Percentiles rank a stretch among this genome's conserved stretches.
Evolutionary conservation across 1,284 basidiomycete species (phyloP).

Genomic region (Singerocomus inundabilis): DNA sequence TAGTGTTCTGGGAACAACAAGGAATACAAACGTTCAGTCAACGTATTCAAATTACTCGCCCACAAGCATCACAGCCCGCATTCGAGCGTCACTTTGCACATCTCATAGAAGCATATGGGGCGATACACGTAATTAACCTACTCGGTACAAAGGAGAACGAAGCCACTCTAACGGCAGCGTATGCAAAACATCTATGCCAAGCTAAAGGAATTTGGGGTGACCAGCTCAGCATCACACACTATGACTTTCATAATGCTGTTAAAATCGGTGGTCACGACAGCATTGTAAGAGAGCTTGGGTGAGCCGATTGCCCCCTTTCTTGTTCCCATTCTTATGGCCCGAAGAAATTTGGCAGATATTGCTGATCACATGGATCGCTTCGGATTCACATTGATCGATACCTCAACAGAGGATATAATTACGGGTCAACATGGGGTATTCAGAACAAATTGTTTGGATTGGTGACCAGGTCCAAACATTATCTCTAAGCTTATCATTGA

Average conservation of each 20-base stretch:
- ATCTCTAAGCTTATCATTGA: conserved; percentile 1
- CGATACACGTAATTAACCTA: conserved; percentile 84
- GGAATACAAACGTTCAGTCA: conserved; percentile 89
- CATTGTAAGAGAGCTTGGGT: conserved; percentile 75
- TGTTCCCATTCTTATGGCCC: conserved; percentile 11
- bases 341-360: conserved; percentile 61
- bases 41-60: conserved; percentile 90
- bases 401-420: conserved; percentile 62
- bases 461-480: conserved; percentile 46
- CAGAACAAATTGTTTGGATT: conserved; percentile 94
- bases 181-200: conserved; percentile 72
- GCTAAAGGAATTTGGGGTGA: conserved; percentile 58
- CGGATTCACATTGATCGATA: conserved; percentile 83
- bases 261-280: conserved; percentile 86
- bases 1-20: conserved; percentile 98
- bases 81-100: conserved; percentile 93
- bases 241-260: conserved; percentile 91
- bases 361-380: conserved; percentile 72
- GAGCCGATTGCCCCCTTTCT: conserved; percentile 21
- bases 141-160: conserved; percentile 93
- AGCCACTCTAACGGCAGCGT: conserved; percentile 78
- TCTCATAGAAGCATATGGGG: conserved; percentile 79
- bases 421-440: conserved; percentile 89
- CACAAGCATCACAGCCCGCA: conserved; percentile 92
- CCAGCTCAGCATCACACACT: conserved; percentile 76